Base-by-base conservation (phyloP, 2,329 filamentous ascomycete genomes). In the Paraconiothyrium brasiliense region DNA sequence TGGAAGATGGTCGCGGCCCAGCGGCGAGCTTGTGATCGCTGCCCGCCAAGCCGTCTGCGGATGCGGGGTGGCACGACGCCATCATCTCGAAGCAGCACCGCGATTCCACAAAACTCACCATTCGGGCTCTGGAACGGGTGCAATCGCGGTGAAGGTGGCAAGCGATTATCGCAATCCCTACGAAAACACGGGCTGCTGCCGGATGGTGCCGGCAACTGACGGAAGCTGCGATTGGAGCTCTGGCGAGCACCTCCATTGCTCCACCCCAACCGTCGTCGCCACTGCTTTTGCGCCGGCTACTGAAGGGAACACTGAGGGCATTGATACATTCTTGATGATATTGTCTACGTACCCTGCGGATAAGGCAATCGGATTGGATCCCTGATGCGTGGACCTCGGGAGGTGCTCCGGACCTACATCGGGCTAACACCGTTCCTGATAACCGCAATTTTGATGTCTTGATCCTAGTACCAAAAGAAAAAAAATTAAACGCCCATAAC, bases 1-100 rank as follows among this genome's bases (percentile, higher is more conserved):
- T 75, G 73, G 70, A 69, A 65, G 68, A 67, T 60, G 61, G 41
- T 64, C 37, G 57, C 59, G n/a, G 47, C 55, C 56, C 65, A 71
- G 65, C 67, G 74, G 61, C 57, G 58, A 70, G 73, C 74, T 76
- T 75, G 73, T 77, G 75, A 77, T 60, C 64, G 71, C 64, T 67
- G 35, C 11, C 27, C 60, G 73, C 73, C 74, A 73, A 77, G 73
- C 59, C 57, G 50, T 57, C 63, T 56, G 64, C 64, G 47, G 60
- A 65, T 68, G 71, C 71, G 73, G 71, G 70, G 71, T 32, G 39
- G 52, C 39, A 46, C 39, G 3, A 35, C 39, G 39, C 39, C 52
- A 11, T 55, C 52, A 46, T 46, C 39, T 39, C 30, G 20, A 72
- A 62, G 61, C 57, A 54, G 22, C 58, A 59, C 60, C 62, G 52